Percentiles rank a stretch among this genome's conserved stretches.
Evolutionary conservation across 768 basidiomycete genomes (phyloP).

Genomic region (Lactarius vividus): DNA sequence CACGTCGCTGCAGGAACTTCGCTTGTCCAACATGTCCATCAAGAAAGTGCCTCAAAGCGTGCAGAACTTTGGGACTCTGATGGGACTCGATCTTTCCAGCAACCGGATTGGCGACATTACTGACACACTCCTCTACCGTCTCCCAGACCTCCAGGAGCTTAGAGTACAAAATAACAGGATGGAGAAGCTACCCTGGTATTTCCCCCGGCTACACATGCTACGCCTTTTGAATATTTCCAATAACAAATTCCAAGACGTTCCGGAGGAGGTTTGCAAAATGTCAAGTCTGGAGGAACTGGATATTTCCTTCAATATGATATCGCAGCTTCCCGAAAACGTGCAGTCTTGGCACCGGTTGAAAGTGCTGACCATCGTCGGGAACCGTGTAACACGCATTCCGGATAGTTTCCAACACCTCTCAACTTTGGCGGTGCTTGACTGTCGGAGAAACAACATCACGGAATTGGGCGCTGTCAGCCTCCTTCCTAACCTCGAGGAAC

Average conservation of each 20-base stretch:
- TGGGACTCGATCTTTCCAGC: constrained; percentile 83
- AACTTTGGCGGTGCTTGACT: constrained; percentile 72
- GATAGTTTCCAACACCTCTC: constrained; percentile 52
- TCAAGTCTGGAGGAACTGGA: constrained; percentile 79
- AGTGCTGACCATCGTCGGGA: constrained; percentile 79
- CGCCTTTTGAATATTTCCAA: constrained; percentile 90
- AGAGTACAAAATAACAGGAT: constrained; percentile 90
- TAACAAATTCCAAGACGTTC: constrained; percentile 83
- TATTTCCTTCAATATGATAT: constrained; percentile 90
- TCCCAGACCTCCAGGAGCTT: constrained; percentile 64
- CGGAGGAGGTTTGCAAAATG: constrained; percentile 71
- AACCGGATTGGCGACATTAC: constrained; percentile 90
- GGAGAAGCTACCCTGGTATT: constrained; percentile 81
- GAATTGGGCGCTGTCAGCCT: constrained; percentile 69
- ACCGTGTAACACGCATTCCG: constrained; percentile 73
- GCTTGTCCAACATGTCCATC: constrained; percentile 88
- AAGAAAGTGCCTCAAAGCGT: constrained; percentile 88
- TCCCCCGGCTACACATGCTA: constrained; percentile 68
- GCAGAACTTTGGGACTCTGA: constrained; percentile 67
- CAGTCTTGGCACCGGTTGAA: constrained; percentile 67
- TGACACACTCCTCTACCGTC: constrained; percentile 77
- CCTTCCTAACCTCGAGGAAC: constrained; percentile 62
- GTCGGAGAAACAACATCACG: constrained; percentile 76
- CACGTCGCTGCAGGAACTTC: constrained; percentile 76
- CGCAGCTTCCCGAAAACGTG: constrained; percentile 76